Evolutionary conservation across 148 eudicot genomes (phyloP), one percentile per base, ranked within the genome.

Genomic region (Silene latifolia): DNA sequence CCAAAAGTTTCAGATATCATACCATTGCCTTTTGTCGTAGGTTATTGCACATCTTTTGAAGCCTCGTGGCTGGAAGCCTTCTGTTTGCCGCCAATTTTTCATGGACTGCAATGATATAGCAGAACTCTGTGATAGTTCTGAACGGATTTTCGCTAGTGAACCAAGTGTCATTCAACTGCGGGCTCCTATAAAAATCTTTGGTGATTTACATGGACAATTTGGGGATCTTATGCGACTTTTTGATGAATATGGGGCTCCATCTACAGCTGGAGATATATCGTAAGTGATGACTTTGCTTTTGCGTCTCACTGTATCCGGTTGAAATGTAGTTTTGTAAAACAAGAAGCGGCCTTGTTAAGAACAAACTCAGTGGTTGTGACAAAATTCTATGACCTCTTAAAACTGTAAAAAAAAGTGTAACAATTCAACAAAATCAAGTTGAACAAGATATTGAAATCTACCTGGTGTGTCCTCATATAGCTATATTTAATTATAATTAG

Each of bases 51-150:
- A 89, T 89, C 97, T 95, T 72, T 77, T 95, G 51, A 92, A 92
- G 85, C 99, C 99, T 69, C 96, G 99, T 77, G 97, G 97, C 58
- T 95, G 99, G 99, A 95, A 95, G 75, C 97, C 99, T 83, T 97
- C 99, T 56, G 97, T 92, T 72, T 88, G 91, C 13, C 86, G 99
- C 60, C 97, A 95, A 58, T 95, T 95, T 85, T 95, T 95, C 89
- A 85, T 95, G 86, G 99, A 92, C 81, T 92, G 97, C 87, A 89
- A 89, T 83, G 99, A 95, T 78, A 89, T 95, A 82, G 96, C 93
- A 72, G 99, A 95, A 85, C 96, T 95, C 63, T 95, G 99, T 89
- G 97, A 95, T 73, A 87, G 84, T 83, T 96, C 99, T 69, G 99
- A 95, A 78, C 89, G 93, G 48, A 89, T 95, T 65, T 92, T 95